Conservation (phyloP, 2,329 filamentous ascomycete species). For the Clarireedia sp. region DNA sequence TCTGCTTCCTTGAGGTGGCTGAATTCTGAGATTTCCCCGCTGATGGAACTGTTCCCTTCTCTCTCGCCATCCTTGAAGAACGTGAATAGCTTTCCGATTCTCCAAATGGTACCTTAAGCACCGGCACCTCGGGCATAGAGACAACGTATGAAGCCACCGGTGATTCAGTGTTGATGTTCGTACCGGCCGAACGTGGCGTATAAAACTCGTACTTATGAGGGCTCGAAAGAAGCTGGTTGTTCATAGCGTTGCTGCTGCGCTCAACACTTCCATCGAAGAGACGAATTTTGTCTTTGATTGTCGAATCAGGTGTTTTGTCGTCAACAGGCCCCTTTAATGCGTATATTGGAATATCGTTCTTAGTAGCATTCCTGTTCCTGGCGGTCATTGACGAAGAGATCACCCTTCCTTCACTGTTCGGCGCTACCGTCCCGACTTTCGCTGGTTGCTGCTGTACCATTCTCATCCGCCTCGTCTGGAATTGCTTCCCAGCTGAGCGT, state of each 20-base stretch:
- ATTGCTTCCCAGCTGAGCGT: neutral
- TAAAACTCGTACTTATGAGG: neutral
- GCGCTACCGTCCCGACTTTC: neutral
- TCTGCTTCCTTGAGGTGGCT: constrained; percentile 1
- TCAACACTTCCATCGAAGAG: constrained; percentile 22
- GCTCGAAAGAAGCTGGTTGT: neutral
- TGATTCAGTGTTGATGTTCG: neutral
- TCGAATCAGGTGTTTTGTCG: constrained; percentile 7
- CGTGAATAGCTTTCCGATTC: neutral
- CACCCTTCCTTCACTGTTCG: neutral
- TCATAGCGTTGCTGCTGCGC: neutral
- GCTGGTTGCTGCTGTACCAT: neutral
- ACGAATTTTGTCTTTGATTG: constrained; percentile 21
- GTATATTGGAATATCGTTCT: neutral
- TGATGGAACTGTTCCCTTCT: neutral
- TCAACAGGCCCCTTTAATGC: neutral
- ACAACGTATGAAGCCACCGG: neutral
- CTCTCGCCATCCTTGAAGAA: neutral
- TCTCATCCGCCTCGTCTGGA: neutral
- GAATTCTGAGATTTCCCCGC: neutral
- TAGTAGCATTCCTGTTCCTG: neutral
- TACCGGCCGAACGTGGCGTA: neutral
- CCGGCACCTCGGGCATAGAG: neutral
- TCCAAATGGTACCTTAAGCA: neutral
- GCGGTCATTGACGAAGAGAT: neutral